Conservation (phyloP, 2,329 filamentous ascomycete genomes). For the Volutella citrinella region DNA sequence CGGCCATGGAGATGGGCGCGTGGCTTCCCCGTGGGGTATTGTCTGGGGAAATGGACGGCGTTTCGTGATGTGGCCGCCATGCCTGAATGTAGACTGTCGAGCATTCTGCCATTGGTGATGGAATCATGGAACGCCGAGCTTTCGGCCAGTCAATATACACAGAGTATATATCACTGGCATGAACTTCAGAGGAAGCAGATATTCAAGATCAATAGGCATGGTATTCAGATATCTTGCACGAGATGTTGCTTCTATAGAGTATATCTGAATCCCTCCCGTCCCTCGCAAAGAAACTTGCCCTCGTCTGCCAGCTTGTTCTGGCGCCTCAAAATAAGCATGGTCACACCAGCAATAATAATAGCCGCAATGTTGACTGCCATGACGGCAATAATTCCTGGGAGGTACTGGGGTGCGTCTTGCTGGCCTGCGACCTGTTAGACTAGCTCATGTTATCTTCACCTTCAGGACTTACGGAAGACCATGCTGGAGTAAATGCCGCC, state of each 20-base stretch:
- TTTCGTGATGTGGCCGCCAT: too few species aligned
- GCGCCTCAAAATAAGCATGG: conserved; percentile 9
- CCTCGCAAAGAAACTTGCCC: conserved; percentile 2
- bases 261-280: conserved; percentile 9
- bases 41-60: too few species aligned
- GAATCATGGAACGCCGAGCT: too few species aligned
- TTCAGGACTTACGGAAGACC: conserved; percentile 12
- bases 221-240: too few species aligned
- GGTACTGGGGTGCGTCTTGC: conserved; percentile 14
- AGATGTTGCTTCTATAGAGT: conserved; percentile 5
- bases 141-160: too few species aligned
- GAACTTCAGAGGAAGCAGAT: too few species aligned
- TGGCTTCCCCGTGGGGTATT: too few species aligned
- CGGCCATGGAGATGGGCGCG: too few species aligned
- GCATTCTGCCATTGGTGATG: too few species aligned
- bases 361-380: conserved; percentile 13
- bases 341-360: conserved; percentile 4
- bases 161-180: too few species aligned
- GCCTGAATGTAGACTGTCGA: too few species aligned
- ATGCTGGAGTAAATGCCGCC: conserved; percentile 16
- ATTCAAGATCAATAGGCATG: too few species aligned
- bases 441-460: not conserved
- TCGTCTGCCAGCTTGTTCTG: conserved; percentile 4
- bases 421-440: conserved; percentile 1
- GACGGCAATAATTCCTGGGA: conserved; percentile 9